Evolutionary conservation across 1,284 basidiomycete species (phyloP).

Genomic region (Wallemia hederae): DNA sequence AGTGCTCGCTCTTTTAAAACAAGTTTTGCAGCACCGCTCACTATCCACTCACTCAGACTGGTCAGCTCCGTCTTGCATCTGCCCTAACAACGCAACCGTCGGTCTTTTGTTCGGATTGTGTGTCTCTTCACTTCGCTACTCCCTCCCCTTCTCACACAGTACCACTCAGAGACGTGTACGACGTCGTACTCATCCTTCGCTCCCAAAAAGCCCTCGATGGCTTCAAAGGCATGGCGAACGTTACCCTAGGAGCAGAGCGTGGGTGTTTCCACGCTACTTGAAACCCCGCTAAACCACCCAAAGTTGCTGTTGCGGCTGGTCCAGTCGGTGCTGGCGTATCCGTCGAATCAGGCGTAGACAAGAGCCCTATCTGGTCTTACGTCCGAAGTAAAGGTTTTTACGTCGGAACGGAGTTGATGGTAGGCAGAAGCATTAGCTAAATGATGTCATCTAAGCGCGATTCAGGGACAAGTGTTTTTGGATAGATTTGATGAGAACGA

Average conservation of each 20-base stretch:
- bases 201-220: constrained; percentile 21
- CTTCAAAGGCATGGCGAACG: constrained; percentile 13
- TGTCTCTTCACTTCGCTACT: constrained; percentile 5
- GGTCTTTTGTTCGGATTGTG: constrained; percentile 11
- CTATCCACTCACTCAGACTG: constrained; percentile 14
- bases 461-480: constrained; percentile 18
- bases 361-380: constrained; percentile 19
- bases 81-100: constrained; percentile 21
- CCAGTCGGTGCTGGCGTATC: constrained; percentile 22
- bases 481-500: constrained; percentile 12
- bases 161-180: background rate
- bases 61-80: constrained; percentile 22
- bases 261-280: constrained; percentile 11
- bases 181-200: constrained; percentile 17
- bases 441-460: background rate
- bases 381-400: constrained; percentile 18
- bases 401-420: constrained; percentile 19
- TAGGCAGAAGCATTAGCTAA: background rate
- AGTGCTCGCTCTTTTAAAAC: constrained; percentile 5
- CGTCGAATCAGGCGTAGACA: constrained; percentile 19
- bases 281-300: constrained; percentile 22
- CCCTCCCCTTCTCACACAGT: background rate
- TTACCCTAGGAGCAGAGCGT: background rate
- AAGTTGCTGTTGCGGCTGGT: constrained; percentile 22
- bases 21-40: background rate